Evolutionary conservation across 2,329 filamentous ascomycete species (phyloP).

Genomic region (Ophiocordyceps camponoti-saundersi): DNA sequence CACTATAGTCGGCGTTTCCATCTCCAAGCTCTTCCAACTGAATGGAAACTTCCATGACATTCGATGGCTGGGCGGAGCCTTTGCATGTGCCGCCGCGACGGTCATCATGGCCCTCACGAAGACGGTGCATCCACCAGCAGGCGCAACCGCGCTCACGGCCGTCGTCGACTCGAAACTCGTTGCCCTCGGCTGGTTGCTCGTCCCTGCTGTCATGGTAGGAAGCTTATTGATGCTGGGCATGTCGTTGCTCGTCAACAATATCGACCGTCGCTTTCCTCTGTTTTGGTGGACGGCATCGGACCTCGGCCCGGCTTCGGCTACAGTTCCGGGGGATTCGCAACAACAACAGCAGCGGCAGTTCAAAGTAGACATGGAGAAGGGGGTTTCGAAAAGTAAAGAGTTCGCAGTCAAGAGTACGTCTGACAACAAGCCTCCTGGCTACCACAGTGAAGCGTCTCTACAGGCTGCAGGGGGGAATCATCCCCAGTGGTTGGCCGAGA

Average conservation of each 20-base stretch:
- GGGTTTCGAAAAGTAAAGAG: slow-evolving; percentile 1
- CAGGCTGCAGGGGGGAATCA: neutral
- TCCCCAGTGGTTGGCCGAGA: neutral
- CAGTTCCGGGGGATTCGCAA: too few species aligned
- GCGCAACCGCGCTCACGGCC: slow-evolving; percentile 55
- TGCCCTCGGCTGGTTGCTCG: slow-evolving; percentile 47
- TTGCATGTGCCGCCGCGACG: slow-evolving; percentile 47
- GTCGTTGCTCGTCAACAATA: slow-evolving; percentile 51
- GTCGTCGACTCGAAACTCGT: slow-evolving; percentile 38
- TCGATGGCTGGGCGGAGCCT: slow-evolving; percentile 46
- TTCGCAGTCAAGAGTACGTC: neutral
- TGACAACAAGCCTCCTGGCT: neutral
- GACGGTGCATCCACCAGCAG: slow-evolving; percentile 58
- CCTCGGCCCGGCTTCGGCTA: slow-evolving; percentile 3
- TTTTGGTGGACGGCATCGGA: slow-evolving; percentile 51
- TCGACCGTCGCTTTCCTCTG: slow-evolving; percentile 46
- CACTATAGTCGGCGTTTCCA: slow-evolving; percentile 39
- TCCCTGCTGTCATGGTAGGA: slow-evolving; percentile 46
- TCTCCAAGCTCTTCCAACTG: slow-evolving; percentile 49
- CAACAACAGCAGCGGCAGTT: too few species aligned
- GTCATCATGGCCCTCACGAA: slow-evolving; percentile 52
- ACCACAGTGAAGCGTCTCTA: neutral
- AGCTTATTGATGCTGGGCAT: slow-evolving; percentile 41
- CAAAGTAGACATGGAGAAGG: neutral
- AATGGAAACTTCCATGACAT: slow-evolving; percentile 27